Evolutionary conservation across 495 filamentous ascomycete species (phyloP), one percentile per base, ranked within the genome.

Genomic region (Aspergillus affinis): DNA sequence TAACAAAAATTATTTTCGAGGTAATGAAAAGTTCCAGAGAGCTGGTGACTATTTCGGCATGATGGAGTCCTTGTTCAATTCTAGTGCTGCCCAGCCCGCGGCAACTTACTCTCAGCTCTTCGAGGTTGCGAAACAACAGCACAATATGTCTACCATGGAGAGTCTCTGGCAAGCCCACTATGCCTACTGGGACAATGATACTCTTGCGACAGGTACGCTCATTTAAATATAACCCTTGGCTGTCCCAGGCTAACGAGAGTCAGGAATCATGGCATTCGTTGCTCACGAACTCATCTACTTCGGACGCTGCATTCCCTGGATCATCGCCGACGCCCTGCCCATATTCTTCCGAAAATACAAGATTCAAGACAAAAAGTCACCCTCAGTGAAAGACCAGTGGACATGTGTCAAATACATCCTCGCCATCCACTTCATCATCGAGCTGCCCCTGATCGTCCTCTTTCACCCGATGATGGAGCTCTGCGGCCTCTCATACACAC

Each of bases 271-370:
- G 88, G 94, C 91, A 59, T 98, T 98, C 74, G 71, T 88, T 63
- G 92, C 97, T 86, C 93, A 98, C 76, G 93, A 98, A 75, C 32
- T 87, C 26, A 85, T 98, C 62, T 98, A 98, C 81, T 98, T 98
- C 70, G 92, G 94, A 59, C 84, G 93, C 46, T 93, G 89, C 51
- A 66, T 97, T 41, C 93, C 93, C 0, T 98, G 93, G 90, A 89
- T 96, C 67, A 87, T 97, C 63, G 93, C 97, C 74, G 93, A 96
- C 72, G 80, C 79, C 55, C 87, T 96, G 56, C 65, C 65, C 5
- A 88, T 89, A 17, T 86, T 85, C 59, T 92, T 97, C 80, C 89
- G 91, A 74, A 87, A 85, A 65, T 98, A 90, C 81, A 98, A 97
- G 80, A 90, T 98, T 66, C 93, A 98, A 71, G 87, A 67, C 9